Evolutionary conservation across 176 grass and related monocot species (phyloP).

Genomic region (Ananas comosus): DNA sequence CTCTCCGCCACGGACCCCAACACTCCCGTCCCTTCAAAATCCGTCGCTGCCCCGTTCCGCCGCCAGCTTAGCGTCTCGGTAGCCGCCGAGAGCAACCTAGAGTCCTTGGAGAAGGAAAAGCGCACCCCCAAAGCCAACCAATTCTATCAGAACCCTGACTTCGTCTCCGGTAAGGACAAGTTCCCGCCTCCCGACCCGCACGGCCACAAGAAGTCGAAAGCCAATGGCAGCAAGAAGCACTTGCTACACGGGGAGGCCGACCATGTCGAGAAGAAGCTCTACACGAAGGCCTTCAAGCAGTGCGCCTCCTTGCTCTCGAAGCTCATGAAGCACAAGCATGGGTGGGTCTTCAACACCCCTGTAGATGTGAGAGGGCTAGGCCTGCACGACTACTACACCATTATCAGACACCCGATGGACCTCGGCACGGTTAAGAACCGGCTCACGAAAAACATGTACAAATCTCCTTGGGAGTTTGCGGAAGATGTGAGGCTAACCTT

Average conservation of each 20-base stretch:
- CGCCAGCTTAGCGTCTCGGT: constrained; percentile 41
- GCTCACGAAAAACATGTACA: constrained; percentile 59
- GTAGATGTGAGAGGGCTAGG: constrained; percentile 60
- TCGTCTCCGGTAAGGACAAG: constrained; percentile 82
- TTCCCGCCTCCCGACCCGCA: constrained; percentile 47
- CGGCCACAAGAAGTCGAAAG: constrained; percentile 51
- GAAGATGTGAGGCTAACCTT: constrained; percentile 84
- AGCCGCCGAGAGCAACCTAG: constrained; percentile 24
- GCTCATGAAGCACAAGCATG: constrained; percentile 82
- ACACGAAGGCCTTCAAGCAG: constrained; percentile 63
- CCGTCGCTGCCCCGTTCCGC: constrained; percentile 16
- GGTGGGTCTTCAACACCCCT: constrained; percentile 92
- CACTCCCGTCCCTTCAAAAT: constrained; percentile 19
- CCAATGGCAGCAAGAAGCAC: constrained; percentile 42
- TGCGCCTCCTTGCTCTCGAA: constrained; percentile 50
- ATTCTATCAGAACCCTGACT: constrained; percentile 64
- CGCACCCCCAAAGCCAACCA: constrained; percentile 75
- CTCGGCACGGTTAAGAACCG: constrained; percentile 73
- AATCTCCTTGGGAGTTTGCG: constrained; percentile 70
- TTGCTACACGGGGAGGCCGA: constrained; percentile 17
- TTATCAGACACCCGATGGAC: constrained; percentile 93
- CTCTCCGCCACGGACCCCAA: constrained; percentile 33
- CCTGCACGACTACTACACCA: constrained; percentile 64
- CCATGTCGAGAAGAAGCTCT: constrained; percentile 42
- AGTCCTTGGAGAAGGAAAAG: constrained; percentile 79